Base-by-base conservation (phyloP, 768 basidiomycete species). In the Rossbeevera mucosa region DNA sequence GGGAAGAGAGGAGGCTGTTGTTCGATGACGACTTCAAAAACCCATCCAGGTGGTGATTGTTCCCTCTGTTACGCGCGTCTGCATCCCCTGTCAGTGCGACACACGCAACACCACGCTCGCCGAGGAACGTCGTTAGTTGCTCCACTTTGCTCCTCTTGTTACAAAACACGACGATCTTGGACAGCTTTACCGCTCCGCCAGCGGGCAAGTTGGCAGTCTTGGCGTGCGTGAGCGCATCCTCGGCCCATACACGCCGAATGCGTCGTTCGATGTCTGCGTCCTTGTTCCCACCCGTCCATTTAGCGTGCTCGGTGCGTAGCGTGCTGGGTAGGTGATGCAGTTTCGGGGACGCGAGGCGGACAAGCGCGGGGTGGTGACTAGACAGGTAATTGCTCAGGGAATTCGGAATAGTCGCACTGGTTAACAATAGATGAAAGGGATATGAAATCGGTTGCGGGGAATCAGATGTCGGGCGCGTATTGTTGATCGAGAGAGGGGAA, bases 341-440 rank as follows among this genome's bases (percentile, higher is more conserved):
- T 18, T 79, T 76, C 0, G 90, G 90, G 0, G 91, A 93, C 14
- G 86, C 83, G 40, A 94, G 79, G n/a, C 86, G 81, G n/a, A 76
- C 72, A 47, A 88, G 70, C 2, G 66, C 48, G 0, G 89, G 88
- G 59, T 90, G 87, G 51, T 80, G 67, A 0, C 66, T 68, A 55
- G 80, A 76, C 25, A 91, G 76, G 65, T 89, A 86, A 20, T 75
- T 65, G 24, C 81, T 78, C 44, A 91, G 82, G 2, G 87, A 79
- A 29, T 81, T 78, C 7, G 94, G 93, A 54, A 96, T 88, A 3
- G 94, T 95, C 0, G 94, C 94, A 42, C 87, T 87, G 14, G 87
- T 85, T 24, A 96, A 77, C 49, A 95, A 60, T 40, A 95, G 71
- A 65, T 91, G 80, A 77, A 91, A 91, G 5, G 91, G 90, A 65